Evolutionary conservation across 2,329 filamentous ascomycete genomes (phyloP), one percentile per base, ranked within the genome.

Genomic region (Aureobasidium sp.): DNA sequence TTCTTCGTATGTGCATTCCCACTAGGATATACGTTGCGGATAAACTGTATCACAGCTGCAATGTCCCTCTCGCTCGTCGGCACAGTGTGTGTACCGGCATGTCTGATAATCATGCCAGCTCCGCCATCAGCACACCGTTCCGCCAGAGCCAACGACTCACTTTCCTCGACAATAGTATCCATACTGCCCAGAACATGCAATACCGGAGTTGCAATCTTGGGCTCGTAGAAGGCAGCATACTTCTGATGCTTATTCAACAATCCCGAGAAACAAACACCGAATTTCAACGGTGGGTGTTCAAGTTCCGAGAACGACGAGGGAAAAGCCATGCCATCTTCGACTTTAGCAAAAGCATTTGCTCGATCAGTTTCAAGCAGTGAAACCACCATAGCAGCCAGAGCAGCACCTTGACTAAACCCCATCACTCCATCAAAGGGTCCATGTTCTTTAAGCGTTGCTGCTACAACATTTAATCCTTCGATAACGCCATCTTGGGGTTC

Each of bases 21-120:
- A 41, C 68, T 73, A 57, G 78, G 76, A 66, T 82, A 64, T 49
- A 75, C 74, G 64, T 81, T 79, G 66, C 77, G 79, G 51, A 94
- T 84, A 70, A 91, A 95, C 1, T 81, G 84, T 5, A 88, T 85
- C 65, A 95, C 75, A 37, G 87, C 87, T 78, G 87, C 86, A 27
- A 87, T 84, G 82, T 88, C 94, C 66, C 91, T 88, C 77, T 88
- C 90, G 66, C 91, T 77, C 50, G 73, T 85, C 0, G 93, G 92
- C 69, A 97, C 83, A 69, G 96, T 91, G 73, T 97, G 93, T 0
- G 91, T 92, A 7, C 93, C 93, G 1, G 93, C 91, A 74, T 96
- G 91, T 67, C 87, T 83, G 59, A 87, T 78, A 58, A 83, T 79
- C 66, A 75, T 80, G 30, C 61, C 62, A 27, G 68, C 68, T n/a